Conservation (phyloP, 108 stramenopile genomes). For the Aurantiochytrium sp. region DNA sequence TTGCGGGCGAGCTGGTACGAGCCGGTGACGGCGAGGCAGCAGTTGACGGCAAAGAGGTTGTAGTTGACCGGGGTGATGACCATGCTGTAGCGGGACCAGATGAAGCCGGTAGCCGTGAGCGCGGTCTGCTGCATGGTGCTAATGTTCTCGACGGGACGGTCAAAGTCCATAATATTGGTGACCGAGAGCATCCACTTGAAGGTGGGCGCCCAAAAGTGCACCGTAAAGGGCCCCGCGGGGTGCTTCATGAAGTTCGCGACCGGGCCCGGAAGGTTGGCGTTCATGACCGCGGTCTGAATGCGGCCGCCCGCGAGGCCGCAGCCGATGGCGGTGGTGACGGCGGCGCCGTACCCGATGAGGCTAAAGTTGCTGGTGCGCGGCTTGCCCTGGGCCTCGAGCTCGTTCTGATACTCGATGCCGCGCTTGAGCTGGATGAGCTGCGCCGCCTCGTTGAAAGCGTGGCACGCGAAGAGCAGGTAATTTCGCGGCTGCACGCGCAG, state of each 20-base stretch:
- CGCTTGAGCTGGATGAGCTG: slow-evolving; percentile 41
- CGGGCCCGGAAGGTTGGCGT: neutral
- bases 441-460: slow-evolving; percentile 44
- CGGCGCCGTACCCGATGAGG: neutral
- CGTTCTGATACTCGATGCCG: slow-evolving; percentile 20
- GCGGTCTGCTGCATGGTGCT: slow-evolving; percentile 20
- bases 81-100: slow-evolving; percentile 47
- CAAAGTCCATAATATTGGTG: slow-evolving; percentile 37
- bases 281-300: neutral
- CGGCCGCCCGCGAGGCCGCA: neutral
- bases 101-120: slow-evolving; percentile 25
- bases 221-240: slow-evolving; percentile 17
- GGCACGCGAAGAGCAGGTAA: slow-evolving; percentile 48
- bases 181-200: neutral
- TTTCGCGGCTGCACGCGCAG: slow-evolving; percentile 48
- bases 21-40: slow-evolving; percentile 44
- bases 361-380: neutral
- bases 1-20: slow-evolving; percentile 41
- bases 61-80: slow-evolving; percentile 50
- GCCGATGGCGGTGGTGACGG: neutral
- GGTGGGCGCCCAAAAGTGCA: slow-evolving; percentile 25
- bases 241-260: slow-evolving; percentile 4
- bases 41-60: slow-evolving; percentile 46
- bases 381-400: slow-evolving; percentile 24
- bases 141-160: slow-evolving; percentile 36